Conservation (phyloP, 83 land plant genomes). For the Picea mariana region DNA sequence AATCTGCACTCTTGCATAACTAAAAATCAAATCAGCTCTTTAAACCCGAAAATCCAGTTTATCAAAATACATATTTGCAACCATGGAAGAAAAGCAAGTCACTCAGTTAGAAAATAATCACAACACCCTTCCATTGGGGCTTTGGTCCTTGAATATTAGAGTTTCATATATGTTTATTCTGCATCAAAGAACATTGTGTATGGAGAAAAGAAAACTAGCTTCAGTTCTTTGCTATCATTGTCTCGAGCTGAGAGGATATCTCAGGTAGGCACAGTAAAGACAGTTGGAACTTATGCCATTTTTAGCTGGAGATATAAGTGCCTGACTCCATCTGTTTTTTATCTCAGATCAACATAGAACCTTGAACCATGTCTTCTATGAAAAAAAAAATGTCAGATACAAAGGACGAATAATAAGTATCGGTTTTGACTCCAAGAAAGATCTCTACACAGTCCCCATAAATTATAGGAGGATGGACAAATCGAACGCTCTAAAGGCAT, state of each 20-base stretch:
- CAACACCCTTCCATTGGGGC: background rate
- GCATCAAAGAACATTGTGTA: background rate
- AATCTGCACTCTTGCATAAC: conserved; percentile 69
- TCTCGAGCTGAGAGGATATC: background rate
- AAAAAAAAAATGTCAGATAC: too few species aligned
- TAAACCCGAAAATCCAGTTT: background rate
- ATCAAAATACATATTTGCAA: background rate
- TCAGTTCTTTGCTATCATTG: background rate
- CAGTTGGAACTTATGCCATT: too few species aligned
- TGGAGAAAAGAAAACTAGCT: background rate
- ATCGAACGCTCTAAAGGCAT: too few species aligned
- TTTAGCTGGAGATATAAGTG: too few species aligned
- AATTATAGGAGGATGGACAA: too few species aligned
- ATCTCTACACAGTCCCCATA: too few species aligned
- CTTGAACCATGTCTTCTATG: too few species aligned
- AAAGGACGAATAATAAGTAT: too few species aligned
- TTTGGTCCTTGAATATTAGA: background rate
- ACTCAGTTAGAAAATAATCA: background rate
- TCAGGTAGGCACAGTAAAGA: background rate
- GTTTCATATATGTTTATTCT: background rate
- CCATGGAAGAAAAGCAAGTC: background rate
- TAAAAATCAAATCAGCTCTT: conserved; percentile 14
- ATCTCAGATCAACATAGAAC: too few species aligned
- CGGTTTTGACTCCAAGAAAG: too few species aligned
- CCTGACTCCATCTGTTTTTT: too few species aligned